Conservation (phyloP, 495 filamentous ascomycete species). For the Hypoxylon crocopeplum region DNA sequence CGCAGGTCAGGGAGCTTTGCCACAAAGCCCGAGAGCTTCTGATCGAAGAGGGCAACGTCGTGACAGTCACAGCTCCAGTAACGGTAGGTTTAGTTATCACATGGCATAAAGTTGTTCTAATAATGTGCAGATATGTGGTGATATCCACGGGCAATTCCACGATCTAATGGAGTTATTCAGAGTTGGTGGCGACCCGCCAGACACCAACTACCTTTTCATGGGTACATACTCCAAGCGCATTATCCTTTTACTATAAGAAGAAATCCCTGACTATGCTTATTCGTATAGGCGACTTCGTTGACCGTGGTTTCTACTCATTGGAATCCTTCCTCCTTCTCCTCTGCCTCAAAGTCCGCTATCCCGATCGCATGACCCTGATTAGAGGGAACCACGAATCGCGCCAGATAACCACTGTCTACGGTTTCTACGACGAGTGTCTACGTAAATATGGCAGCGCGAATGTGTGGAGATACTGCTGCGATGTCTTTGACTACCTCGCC, state of each 20-base stretch:
- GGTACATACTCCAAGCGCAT: slow-evolving; percentile 51
- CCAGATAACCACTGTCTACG: slow-evolving; percentile 97
- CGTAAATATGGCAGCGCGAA: slow-evolving; percentile 98
- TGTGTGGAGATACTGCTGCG: slow-evolving; percentile 98
- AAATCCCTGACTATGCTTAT: slow-evolving; percentile 17
- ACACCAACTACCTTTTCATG: slow-evolving; percentile 99
- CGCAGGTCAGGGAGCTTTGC: slow-evolving; percentile 93
- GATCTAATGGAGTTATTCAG: slow-evolving; percentile 98
- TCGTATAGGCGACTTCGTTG: slow-evolving; percentile 84
- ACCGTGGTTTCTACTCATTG: slow-evolving; percentile 96
- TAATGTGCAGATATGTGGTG: slow-evolving; percentile 80
- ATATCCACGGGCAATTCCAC: slow-evolving; percentile 98
- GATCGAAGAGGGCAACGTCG: slow-evolving; percentile 98
- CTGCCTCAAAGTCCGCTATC: slow-evolving; percentile 96
- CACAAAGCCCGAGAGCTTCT: slow-evolving; percentile 96
- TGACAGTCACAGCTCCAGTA: slow-evolving; percentile 93
- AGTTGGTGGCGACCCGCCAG: slow-evolving; percentile 92
- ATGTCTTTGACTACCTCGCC: slow-evolving; percentile 97
- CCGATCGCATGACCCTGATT: slow-evolving; percentile 96
- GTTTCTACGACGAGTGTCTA: slow-evolving; percentile 98
- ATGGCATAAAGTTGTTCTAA: slow-evolving; percentile 5
- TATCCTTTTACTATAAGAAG: neutral
- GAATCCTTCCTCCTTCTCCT: slow-evolving; percentile 95
- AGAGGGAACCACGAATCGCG: slow-evolving; percentile 97
- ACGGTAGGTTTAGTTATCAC: slow-evolving; percentile 62